A percentile compares a stretch with the other conserved stretches of the same genome.
These are phyloP conservation scores for Haplographium delicatum DNA, from an alignment of 495 filamentous ascomycete species.

Conservation along the genomic window DNA sequence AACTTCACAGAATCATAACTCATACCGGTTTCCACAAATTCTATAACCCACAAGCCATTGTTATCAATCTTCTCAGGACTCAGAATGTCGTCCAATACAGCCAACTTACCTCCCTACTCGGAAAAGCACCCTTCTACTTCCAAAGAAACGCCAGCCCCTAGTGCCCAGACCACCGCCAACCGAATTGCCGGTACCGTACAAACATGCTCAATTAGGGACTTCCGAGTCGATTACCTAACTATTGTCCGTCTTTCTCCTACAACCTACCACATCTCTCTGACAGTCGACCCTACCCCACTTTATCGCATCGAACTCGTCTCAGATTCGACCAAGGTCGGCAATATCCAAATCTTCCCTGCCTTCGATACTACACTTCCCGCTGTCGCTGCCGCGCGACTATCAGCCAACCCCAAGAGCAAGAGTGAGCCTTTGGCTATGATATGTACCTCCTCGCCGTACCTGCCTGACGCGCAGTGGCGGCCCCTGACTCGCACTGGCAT, in stretches of 20 bases:
- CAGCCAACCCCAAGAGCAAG: slow-evolving; percentile 1
- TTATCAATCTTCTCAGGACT: not conserved
- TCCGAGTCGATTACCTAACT: not conserved
- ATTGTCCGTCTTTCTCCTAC: slow-evolving; percentile 1
- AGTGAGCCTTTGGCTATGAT: slow-evolving; percentile 4
- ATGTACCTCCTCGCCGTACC: slow-evolving; percentile 1
- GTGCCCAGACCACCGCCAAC: not conserved
- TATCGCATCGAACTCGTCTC: slow-evolving; percentile 2
- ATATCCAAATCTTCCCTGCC: slow-evolving; percentile 4
- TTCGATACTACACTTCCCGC: slow-evolving; percentile 2
- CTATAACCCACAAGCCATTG: not conserved
- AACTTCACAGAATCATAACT: not conserved
- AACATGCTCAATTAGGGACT: not conserved
- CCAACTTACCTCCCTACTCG: slow-evolving; percentile 3
- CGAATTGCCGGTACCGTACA: not conserved
- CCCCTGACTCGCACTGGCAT: not conserved
- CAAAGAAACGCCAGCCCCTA: not conserved
- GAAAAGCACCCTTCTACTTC: not conserved
- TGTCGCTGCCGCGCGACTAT: slow-evolving; percentile 1
- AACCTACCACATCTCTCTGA: slow-evolving; percentile 2
- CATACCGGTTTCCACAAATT: not conserved
- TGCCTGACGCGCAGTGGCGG: not conserved
- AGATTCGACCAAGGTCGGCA: slow-evolving; percentile 2
- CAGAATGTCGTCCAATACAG: not conserved
- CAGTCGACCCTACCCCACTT: not conserved